phyloP scores from a whole-genome alignment of 1,284 basidiomycete genomes.

The Cryptococcus depauperatus region DNA sequence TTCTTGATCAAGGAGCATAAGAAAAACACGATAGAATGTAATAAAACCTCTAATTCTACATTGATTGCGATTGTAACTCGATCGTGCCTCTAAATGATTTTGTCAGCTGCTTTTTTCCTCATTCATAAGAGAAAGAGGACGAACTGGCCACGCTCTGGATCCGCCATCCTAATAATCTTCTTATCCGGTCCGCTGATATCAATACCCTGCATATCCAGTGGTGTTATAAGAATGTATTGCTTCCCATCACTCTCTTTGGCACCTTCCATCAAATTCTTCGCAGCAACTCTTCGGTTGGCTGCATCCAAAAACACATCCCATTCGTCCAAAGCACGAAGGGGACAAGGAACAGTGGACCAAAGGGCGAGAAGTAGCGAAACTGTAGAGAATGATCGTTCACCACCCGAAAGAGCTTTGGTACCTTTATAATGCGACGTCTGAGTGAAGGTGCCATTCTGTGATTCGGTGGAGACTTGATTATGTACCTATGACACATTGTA shows the following conservation, averaged over 20 bases:
- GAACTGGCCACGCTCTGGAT: constrained; percentile 37
- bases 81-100: too few relatives aligned
- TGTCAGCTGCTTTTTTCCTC: background rate
- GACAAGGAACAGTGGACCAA: constrained; percentile 92
- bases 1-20: too few relatives aligned
- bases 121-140: constrained; percentile 2
- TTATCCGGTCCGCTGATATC: constrained; percentile 20
- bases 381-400: constrained; percentile 95
- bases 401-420: constrained; percentile 62
- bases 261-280: constrained; percentile 87
- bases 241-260: constrained; percentile 74
- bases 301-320: constrained; percentile 97
- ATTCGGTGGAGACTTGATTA: constrained; percentile 17
- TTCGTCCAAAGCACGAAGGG: constrained; percentile 79
- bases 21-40: too few relatives aligned
- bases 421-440: constrained; percentile 53
- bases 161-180: constrained; percentile 34
- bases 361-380: constrained; percentile 85
- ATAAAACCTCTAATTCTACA: too few relatives aligned
- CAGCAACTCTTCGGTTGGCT: constrained; percentile 72
- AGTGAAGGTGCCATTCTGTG: constrained; percentile 8
- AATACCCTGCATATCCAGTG: constrained; percentile 47
- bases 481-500: constrained; percentile 16
- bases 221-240: constrained; percentile 88
- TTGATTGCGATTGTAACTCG: too few relatives aligned